Base-by-base conservation (phyloP, 805 yeast species). In the Kluyveromyces dobzhanskii region DNA sequence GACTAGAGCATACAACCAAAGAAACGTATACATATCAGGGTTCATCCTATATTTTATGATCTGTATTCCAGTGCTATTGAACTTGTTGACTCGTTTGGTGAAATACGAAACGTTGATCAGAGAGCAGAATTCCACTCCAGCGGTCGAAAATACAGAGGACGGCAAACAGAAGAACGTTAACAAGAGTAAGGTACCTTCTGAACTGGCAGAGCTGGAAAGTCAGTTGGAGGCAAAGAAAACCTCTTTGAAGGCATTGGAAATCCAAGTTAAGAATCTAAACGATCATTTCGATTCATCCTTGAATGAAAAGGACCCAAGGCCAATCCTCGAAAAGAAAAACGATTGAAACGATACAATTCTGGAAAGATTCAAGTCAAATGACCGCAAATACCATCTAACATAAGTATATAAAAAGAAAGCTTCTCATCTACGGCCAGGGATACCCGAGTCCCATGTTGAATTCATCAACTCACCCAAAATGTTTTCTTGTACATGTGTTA, bases 361-460 rank as follows among this genome's bases (percentile, higher is more conserved):
- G 8, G 24, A 21, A 21, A 6, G n/a, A n/a, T n/a, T n/a, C n/a
- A n/a, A n/a, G n/a, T n/a, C n/a, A n/a, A n/a, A n/a, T n/a, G n/a
- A n/a, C n/a, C n/a, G n/a, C n/a, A n/a, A n/a, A n/a, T n/a, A n/a
- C n/a, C n/a, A n/a, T n/a, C n/a, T n/a, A n/a, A n/a, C n/a, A n/a
- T n/a, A n/a, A n/a, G n/a, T n/a, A n/a, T n/a, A n/a, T n/a, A 21
- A 21, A 6, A 21, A 21, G 9, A 21, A 21, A 21, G 9, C 9
- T 9, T 9, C 6, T 27, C n/a, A 27, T 27, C n/a, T 5, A n/a
- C 30, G 13, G 6, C 30, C 30, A 27, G 12, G 47, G 32, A 69
- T 60, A n/a, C 75, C 76, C 17, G 73, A 67, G 8, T 54, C 53
- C 95, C 95, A 85, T 3, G 74, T 69, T 53, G 78, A 84, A 53